These are phyloP conservation scores for Dalbergia cochinchinensis DNA, from an alignment of 306 rosid species.

Conservation along the genomic window DNA sequence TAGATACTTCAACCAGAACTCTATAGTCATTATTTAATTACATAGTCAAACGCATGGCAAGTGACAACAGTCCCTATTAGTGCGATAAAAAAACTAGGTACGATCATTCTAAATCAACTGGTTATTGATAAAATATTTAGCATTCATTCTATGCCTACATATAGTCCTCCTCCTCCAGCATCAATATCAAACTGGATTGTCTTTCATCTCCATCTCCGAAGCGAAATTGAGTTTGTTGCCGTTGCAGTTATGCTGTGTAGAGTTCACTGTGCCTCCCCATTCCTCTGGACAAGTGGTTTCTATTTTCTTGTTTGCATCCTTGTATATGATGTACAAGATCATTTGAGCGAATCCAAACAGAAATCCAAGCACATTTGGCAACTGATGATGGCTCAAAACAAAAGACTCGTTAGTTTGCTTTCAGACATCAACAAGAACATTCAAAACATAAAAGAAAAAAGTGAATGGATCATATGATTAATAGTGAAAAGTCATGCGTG, in stretches of 20 bases:
- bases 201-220: conserved; percentile 50
- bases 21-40: conserved; percentile 2
- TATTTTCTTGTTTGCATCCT: conserved; percentile 35
- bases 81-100: conserved; percentile 14
- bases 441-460: conserved; percentile 1
- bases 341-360: conserved; percentile 65
- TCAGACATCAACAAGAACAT: no score
- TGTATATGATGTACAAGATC: conserved; percentile 64
- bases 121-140: conserved; percentile 25
- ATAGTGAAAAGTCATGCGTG: no score
- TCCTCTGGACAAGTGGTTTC: conserved; percentile 12
- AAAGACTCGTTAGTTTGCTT: conserved; percentile 20
- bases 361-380: conserved; percentile 75
- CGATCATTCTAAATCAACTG: background rate
- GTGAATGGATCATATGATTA: no score
- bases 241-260: conserved; percentile 27
- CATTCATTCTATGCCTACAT: conserved; percentile 36
- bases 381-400: conserved; percentile 45
- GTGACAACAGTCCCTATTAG: conserved; percentile 25
- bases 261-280: conserved; percentile 2
- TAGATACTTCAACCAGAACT: conserved; percentile 16
- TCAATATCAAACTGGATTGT: conserved; percentile 38
- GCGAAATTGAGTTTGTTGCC: conserved; percentile 29
- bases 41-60: conserved; percentile 36
- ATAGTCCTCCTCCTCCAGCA: background rate